These are phyloP conservation scores for Brettanomyces custersianus DNA, from an alignment of 805 yeast species.

Conservation along the genomic window DNA sequence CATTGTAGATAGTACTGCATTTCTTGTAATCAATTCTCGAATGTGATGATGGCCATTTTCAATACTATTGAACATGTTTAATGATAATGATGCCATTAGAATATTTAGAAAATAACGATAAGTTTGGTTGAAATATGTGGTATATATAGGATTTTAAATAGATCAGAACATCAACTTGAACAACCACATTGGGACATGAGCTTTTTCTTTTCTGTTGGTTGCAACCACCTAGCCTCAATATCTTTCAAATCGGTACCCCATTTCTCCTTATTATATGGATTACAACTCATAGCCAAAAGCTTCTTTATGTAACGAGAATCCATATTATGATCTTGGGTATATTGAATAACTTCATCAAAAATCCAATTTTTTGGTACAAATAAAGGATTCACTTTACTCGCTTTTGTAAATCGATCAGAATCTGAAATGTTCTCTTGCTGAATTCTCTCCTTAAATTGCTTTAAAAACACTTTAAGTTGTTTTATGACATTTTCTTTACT, in stretches of 20 bases:
- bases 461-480: slow-evolving; percentile 43
- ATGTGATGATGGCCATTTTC: no score
- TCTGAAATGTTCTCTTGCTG: slow-evolving; percentile 27
- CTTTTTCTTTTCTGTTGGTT: slow-evolving; percentile 41
- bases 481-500: slow-evolving; percentile 32
- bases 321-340: slow-evolving; percentile 42
- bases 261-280: slow-evolving; percentile 61
- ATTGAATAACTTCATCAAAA: slow-evolving; percentile 68
- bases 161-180: slow-evolving; percentile 27
- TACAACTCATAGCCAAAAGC: slow-evolving; percentile 58
- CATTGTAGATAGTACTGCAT: no score
- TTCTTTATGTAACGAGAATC: slow-evolving; percentile 47
- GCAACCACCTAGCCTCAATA: slow-evolving; percentile 42
- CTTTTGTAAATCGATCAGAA: slow-evolving; percentile 29
- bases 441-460: slow-evolving; percentile 33
- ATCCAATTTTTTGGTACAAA: slow-evolving; percentile 85
- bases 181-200: slow-evolving; percentile 74
- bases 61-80: no score
- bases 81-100: no score
- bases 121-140: no score
- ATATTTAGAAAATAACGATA: no score
- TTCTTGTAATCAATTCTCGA: no score
- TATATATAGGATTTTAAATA: neutral
- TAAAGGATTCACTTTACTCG: slow-evolving; percentile 55
- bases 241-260: slow-evolving; percentile 65